A percentile compares a stretch with the other conserved stretches of the same genome.
Evolutionary conservation across 495 filamentous ascomycete genomes (phyloP).

Genomic region (Neurospora africana): DNA sequence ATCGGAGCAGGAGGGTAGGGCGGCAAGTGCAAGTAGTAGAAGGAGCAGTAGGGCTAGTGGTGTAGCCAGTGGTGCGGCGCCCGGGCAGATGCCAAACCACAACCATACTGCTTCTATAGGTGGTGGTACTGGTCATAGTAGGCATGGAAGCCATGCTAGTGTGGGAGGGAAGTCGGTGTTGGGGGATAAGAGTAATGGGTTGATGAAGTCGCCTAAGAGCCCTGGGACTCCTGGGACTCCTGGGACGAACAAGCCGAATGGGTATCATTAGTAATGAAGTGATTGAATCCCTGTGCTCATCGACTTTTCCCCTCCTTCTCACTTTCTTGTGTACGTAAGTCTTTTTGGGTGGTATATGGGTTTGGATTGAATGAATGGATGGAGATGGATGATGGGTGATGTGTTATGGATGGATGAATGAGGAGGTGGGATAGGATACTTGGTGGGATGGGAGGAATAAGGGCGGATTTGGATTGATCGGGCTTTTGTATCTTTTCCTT

Average conservation of each 20-base stretch:
- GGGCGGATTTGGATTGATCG: not conserved
- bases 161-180: not conserved
- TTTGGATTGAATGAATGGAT: not conserved
- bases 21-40: conserved; percentile 1
- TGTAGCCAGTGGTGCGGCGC: not conserved
- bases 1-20: conserved; percentile 8
- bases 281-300: not conserved
- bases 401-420: not conserved
- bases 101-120: not conserved
- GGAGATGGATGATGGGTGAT: not conserved
- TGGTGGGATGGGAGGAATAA: not conserved
- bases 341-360: not conserved
- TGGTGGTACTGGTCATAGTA: not conserved
- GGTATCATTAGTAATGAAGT: conserved; percentile 5
- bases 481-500: not conserved
- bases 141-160: not conserved
- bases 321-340: not conserved
- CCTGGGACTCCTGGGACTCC: not conserved
- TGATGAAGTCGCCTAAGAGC: conserved; percentile 22
- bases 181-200: conserved; percentile 21
- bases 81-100: not conserved
- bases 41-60: not conserved
- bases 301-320: not conserved
- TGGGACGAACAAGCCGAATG: not conserved
- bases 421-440: not conserved